Conservation (phyloP, 257 asterid species). For the Solanum chiquidenum region DNA sequence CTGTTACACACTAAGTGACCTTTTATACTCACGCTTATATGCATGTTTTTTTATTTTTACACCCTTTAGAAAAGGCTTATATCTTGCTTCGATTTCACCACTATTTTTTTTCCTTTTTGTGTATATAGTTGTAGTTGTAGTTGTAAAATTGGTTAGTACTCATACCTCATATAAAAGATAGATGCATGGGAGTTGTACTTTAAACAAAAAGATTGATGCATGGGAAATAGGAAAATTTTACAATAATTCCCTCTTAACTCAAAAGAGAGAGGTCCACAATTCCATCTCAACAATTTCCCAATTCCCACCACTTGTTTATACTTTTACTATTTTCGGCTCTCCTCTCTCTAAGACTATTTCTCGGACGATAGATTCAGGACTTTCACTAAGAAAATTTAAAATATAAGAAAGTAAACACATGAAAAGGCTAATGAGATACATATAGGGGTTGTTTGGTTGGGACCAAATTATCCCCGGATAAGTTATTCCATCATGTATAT, state of each 20-base stretch:
- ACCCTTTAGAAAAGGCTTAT: slow-evolving; percentile 23
- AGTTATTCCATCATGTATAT: no score
- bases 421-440: neutral
- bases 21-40: slow-evolving; percentile 38
- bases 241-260: neutral
- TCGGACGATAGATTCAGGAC: no score
- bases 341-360: no score
- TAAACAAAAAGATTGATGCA: neutral
- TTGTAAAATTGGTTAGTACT: neutral
- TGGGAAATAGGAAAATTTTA: neutral
- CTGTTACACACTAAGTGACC: slow-evolving; percentile 29
- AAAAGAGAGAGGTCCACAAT: neutral
- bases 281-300: neutral
- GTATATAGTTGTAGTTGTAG: neutral
- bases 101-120: neutral
- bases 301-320: neutral
- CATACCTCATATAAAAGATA: neutral
- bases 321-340: neutral
- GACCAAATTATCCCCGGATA: no score
- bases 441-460: neutral
- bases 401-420: neutral
- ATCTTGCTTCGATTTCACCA: slow-evolving; percentile 11
- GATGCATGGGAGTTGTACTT: neutral
- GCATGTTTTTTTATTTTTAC: slow-evolving; percentile 1
- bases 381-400: neutral